Conservation (phyloP, 345 rosid genomes). For the Eucalyptus grandis region DNA sequence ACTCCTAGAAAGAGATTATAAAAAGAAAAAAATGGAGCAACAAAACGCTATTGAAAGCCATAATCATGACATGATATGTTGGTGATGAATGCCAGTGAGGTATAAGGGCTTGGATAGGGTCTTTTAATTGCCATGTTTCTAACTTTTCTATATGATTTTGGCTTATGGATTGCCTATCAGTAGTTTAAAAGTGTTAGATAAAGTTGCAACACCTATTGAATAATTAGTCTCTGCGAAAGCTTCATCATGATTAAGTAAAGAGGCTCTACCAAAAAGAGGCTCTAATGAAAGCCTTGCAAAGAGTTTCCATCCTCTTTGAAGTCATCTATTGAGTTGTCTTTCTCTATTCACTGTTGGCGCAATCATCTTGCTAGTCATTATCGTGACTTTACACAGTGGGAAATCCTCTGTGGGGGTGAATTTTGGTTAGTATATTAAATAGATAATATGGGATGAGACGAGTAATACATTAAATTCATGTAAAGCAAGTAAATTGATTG, state of each 20-base stretch:
- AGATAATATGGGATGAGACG: not conserved
- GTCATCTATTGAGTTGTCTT: not conserved
- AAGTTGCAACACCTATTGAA: not conserved
- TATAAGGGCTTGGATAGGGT: not conserved
- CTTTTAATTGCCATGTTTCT: not conserved
- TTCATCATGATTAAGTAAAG: not conserved
- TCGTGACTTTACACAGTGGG: not conserved
- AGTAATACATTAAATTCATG: not conserved
- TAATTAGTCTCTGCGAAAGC: not conserved
- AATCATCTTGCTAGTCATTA: not conserved
- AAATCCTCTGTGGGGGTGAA: not conserved
- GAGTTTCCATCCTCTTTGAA: not conserved
- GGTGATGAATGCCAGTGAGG: not conserved
- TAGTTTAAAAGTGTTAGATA: not conserved
- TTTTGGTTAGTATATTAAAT: not conserved
- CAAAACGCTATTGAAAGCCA: not conserved
- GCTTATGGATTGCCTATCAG: not conserved
- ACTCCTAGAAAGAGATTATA: not conserved
- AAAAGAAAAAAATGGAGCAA: not conserved
- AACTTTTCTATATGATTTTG: not conserved
- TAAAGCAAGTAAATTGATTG: not conserved
- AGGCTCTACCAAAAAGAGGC: not conserved
- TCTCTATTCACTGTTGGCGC: not conserved
- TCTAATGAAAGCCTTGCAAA: not conserved
- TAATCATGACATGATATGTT: not conserved